phyloP scores from a whole-genome alignment of 345 rosid genomes.

The Rhizophora mangle region DNA sequence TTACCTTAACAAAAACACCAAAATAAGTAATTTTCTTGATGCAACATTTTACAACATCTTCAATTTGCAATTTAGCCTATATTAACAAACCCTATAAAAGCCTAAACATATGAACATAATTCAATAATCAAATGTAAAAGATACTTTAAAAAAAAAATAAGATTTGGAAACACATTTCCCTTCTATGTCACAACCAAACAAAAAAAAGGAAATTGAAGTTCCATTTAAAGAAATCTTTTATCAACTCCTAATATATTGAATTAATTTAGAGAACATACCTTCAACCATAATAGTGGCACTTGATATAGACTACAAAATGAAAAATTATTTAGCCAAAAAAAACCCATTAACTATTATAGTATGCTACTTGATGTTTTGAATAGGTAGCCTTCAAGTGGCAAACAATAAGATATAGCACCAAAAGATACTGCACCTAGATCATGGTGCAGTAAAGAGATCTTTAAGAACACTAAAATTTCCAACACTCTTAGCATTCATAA shows the following conservation, averaged over 20 bases:
- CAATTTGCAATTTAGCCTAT: slow-evolving; percentile 63
- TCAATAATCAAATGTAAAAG: background rate
- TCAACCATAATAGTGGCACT: background rate
- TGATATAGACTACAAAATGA: background rate
- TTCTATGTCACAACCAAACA: slow-evolving; percentile 4
- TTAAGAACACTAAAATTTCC: slow-evolving; percentile 33
- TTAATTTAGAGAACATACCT: background rate
- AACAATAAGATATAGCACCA: background rate
- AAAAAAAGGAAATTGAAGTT: slow-evolving; percentile 1
- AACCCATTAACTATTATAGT: background rate
- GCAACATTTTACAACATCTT: slow-evolving; percentile 43
- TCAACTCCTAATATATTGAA: background rate
- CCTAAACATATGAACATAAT: slow-evolving; percentile 5
- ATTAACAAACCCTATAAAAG: slow-evolving; percentile 18
- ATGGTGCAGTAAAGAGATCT: slow-evolving; percentile 35
- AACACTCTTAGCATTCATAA: slow-evolving; percentile 25
- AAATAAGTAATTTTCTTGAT: slow-evolving; percentile 86
- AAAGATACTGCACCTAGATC: slow-evolving; percentile 9
- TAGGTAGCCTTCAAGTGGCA: background rate
- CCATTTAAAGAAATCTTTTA: background rate
- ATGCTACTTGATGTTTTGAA: background rate
- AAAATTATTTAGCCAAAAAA: background rate
- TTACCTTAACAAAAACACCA: slow-evolving; percentile 92
- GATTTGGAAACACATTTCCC: background rate
- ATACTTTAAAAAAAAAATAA: slow-evolving; percentile 3